Base-by-base conservation (phyloP, 495 filamentous ascomycete genomes). In the Chaetomium tenue region DNA sequence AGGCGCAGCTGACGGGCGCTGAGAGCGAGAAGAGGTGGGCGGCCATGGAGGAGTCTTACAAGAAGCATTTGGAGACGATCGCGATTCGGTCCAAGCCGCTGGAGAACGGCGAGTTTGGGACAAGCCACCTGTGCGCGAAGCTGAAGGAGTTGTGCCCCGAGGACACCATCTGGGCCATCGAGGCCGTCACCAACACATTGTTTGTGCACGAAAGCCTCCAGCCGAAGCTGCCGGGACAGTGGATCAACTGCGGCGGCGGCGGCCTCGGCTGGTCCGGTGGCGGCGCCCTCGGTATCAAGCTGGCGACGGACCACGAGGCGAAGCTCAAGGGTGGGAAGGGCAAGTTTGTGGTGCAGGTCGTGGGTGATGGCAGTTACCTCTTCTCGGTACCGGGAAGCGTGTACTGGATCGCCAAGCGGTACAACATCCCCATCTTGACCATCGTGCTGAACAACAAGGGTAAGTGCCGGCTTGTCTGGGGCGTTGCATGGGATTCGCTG, bases 261-360 rank as follows among this genome's bases (percentile, higher is more conserved):
- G 93, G 93, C 4, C 82, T 97, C 0, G 93, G 93, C 22, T 98
- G 93, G 93, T 93, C 89, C n/a, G 93, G 93, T 23, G 93, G 93
- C 51, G 93, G 84, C 61, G 86, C 90, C 2, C 76, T 96, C 4
- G 93, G 93, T 18, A 91, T 96, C 72, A 96, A 96, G 74, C 83
- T 98, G 26, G 93, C 92, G 6, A 83, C 86, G 0, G 88, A 92
- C 59, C 75, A 74, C 26, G 79, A 88, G 50, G 83, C 85, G 28
- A 76, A 78, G 23, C 83, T 84, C 26, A 85, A 84, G 68, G 85
- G 85, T 0, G 63, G 50, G n/a, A 89, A 89, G 74, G 86, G 87
- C 39, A 90, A 91, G 68, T 96, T 98, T 69, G 91, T 98, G 3
- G 90, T 90, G 62, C 92, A 96, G 66, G 89, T 98, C 51, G 93